Conservation (phyloP, 2,329 filamentous ascomycete species). For the Verruconis gallopava region DNA sequence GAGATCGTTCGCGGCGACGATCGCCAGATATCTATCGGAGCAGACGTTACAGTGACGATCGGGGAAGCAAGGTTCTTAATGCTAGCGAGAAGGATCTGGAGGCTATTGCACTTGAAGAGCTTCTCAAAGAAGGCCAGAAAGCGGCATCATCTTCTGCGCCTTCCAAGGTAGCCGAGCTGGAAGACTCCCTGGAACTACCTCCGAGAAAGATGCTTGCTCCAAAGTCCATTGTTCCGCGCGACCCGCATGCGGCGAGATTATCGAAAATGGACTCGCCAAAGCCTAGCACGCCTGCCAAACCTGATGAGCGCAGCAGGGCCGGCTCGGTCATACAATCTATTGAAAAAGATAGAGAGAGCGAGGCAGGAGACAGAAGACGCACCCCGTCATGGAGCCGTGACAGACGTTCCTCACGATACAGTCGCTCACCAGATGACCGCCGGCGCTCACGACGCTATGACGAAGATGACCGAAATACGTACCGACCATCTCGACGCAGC, state of each 20-base stretch:
- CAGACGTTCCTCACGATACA: slow-evolving; percentile 9
- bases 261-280: slow-evolving; percentile 17
- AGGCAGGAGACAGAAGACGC: slow-evolving; percentile 15
- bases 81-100: slow-evolving; percentile 39
- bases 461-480: slow-evolving; percentile 9
- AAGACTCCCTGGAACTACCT: slow-evolving; percentile 26
- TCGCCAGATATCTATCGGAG: slow-evolving; percentile 4
- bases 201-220: slow-evolving; percentile 29
- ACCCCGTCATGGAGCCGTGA: slow-evolving; percentile 19
- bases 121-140: slow-evolving; percentile 42
- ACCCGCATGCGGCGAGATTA: slow-evolving; percentile 12
- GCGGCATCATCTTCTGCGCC: slow-evolving; percentile 33
- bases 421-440: slow-evolving; percentile 2
- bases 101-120: slow-evolving; percentile 39
- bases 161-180: slow-evolving; percentile 25
- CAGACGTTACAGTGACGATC: slow-evolving; percentile 4
- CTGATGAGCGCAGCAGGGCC: slow-evolving; percentile 16
- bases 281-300: slow-evolving; percentile 10
- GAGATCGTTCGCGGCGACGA: slow-evolving; percentile 13
- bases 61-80: slow-evolving; percentile 1
- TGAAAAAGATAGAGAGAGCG: background rate
- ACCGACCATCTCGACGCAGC: background rate
- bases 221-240: slow-evolving; percentile 21
- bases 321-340: slow-evolving; percentile 4
- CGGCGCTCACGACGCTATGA: slow-evolving; percentile 14